Evolutionary conservation across 2,329 filamentous ascomycete genomes (phyloP).

Genomic region (Helminthosporium solani): DNA sequence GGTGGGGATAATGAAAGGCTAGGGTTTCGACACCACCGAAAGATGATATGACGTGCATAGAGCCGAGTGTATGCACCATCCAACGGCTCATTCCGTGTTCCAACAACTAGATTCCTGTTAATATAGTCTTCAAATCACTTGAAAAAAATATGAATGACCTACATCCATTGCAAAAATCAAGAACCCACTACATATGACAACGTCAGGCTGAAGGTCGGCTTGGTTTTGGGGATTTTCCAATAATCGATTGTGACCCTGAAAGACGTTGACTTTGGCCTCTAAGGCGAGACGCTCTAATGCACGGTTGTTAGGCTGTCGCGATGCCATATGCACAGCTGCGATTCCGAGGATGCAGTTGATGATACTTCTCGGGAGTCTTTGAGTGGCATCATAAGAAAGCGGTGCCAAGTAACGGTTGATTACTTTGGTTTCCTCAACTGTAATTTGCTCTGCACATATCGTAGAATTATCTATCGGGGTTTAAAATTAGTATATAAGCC

Average conservation of each 20-base stretch:
- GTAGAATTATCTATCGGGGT: slow-evolving; percentile 15
- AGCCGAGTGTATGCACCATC: slow-evolving; percentile 20
- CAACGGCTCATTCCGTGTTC: slow-evolving; percentile 22
- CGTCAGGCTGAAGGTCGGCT: slow-evolving; percentile 13
- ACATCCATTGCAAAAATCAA: slow-evolving; percentile 30
- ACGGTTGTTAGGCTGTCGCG: slow-evolving; percentile 15
- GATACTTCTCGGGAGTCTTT: slow-evolving; percentile 17
- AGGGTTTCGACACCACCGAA: slow-evolving; percentile 22
- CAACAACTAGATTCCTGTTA: slow-evolving; percentile 13
- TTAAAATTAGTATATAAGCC: not conserved
- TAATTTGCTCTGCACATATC: slow-evolving; percentile 12
- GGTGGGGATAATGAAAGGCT: slow-evolving; percentile 19
- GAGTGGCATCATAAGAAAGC: slow-evolving; percentile 12
- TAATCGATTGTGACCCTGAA: slow-evolving; percentile 17
- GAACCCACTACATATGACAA: slow-evolving; percentile 13
- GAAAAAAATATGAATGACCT: slow-evolving; percentile 4
- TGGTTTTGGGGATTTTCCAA: slow-evolving; percentile 16
- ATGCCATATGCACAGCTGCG: slow-evolving; percentile 24
- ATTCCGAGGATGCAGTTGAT: slow-evolving; percentile 23
- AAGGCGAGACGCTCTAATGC: slow-evolving; percentile 18
- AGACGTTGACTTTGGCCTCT: slow-evolving; percentile 21
- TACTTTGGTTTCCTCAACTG: slow-evolving; percentile 6
- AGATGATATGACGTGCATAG: slow-evolving; percentile 17
- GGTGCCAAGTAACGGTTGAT: slow-evolving; percentile 12
- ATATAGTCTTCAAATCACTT: not conserved